phyloP scores from a whole-genome alignment of 2,329 filamentous ascomycete genomes.

The Diaporthe sp. region DNA sequence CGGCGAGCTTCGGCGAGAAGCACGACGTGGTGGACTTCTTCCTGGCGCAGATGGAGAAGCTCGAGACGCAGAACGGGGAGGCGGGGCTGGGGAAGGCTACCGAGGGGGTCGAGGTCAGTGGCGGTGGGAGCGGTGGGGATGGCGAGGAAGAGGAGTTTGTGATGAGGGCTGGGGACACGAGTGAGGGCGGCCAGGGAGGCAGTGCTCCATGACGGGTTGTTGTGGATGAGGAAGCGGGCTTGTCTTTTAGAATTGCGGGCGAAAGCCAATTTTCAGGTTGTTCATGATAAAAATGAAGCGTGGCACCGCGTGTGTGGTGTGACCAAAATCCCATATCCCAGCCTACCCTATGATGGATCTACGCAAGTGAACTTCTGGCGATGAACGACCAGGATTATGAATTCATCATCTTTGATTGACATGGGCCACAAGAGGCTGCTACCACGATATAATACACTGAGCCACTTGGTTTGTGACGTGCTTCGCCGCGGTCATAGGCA shows the following conservation, averaged over 20 bases:
- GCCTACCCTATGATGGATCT: too few relatives aligned
- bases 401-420: neutral
- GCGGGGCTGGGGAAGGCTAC: constrained; percentile 53
- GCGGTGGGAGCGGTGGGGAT: constrained; percentile 39
- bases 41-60: constrained; percentile 56
- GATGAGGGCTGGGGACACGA: constrained; percentile 5
- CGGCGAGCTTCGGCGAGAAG: constrained; percentile 78
- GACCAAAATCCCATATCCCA: too few relatives aligned
- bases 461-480: neutral
- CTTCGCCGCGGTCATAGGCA: neutral
- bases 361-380: neutral
- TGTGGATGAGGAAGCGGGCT: neutral
- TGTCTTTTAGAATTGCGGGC: too few relatives aligned
- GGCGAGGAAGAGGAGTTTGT: constrained; percentile 37
- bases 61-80: constrained; percentile 60
- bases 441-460: neutral
- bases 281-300: too few relatives aligned
- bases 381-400: too few relatives aligned
- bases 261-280: too few relatives aligned
- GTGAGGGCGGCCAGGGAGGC: neutral
- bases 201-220: constrained; percentile 16
- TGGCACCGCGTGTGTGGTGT: too few relatives aligned
- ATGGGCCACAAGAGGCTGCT: neutral
- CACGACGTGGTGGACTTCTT: constrained; percentile 72
- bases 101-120: constrained; percentile 51